phyloP scores from a whole-genome alignment of 345 rosid genomes.

The Linum lewisii region DNA sequence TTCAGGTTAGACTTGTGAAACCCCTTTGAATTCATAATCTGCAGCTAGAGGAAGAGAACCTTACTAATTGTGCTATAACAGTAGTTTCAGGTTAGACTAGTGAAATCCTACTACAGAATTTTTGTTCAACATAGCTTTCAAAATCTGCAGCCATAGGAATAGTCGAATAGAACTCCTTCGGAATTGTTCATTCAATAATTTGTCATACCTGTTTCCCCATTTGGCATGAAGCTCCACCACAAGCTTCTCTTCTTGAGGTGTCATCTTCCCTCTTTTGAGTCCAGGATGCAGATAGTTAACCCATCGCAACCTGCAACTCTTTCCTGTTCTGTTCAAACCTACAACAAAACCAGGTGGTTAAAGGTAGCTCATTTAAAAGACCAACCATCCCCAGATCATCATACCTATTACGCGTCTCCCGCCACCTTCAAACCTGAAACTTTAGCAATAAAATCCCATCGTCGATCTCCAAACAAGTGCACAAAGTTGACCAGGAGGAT shows the following conservation, averaged over 20 bases:
- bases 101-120: no score
- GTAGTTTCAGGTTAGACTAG: neutral
- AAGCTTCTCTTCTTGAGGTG: constrained; percentile 78
- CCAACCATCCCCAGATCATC: constrained; percentile 42
- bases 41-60: no score
- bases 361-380: constrained; percentile 40
- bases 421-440: constrained; percentile 99
- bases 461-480: constrained; percentile 86
- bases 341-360: constrained; percentile 60
- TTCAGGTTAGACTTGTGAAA: neutral
- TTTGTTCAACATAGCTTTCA: no score
- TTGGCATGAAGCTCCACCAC: constrained; percentile 88
- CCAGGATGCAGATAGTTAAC: constrained; percentile 97
- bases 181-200: no score
- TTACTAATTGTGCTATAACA: neutral
- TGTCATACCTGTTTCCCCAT: constrained; percentile 88
- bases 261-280: constrained; percentile 95
- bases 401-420: constrained; percentile 91
- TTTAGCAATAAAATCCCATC: constrained; percentile 97
- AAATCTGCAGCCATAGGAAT: no score
- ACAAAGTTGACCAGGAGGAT: constrained; percentile 70
- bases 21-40: no score
- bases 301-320: constrained; percentile 99
- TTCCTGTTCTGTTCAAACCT: constrained; percentile 97
- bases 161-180: no score